Evolutionary conservation across 257 asterid genomes (phyloP), one percentile per base, ranked within the genome.

Genomic region (Nicotiana knightiana): DNA sequence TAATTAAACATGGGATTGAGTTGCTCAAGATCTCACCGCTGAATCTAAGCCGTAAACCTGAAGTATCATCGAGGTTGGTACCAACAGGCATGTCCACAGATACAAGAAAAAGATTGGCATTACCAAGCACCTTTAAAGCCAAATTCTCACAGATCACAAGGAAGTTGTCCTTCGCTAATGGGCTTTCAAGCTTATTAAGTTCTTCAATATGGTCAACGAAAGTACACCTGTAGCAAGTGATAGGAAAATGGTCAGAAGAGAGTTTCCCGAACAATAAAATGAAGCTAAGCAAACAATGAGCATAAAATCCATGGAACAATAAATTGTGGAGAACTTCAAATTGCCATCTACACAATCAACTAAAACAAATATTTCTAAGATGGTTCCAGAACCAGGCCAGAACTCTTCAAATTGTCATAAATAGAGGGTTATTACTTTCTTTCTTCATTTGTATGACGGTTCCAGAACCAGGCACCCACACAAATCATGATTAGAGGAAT

Each of bases 81-180:
- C 97, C 93, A 84, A 94, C 93, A 78, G 98, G 97, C 97, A 96
- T 90, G 86, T 94, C 98, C 85, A 96, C 94, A 2, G 98, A 91
- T 76, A 93, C 93, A 48, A 93, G 97, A 82, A 83, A 88, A 54
- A 96, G 86, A 86, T 92, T 91, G 82, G 96, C 91, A 83, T 94
- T 94, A 85, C 94, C 92, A 37, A 96, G 97, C 93, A 96, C 88
- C 92, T 96, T 96, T 57, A 92, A 55, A 3, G 96, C 93, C 85
- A 96, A 83, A 83, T 87, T 91, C 89, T 94, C 97, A 65, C 98
- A 94, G 75, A 94, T 91, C 62, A 90, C 85, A 77, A 93, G 91
- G 84, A 92, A 87, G 67, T 87, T 87, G 87, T 96, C 99, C 87
- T 89, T 93, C n/a, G 71, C 82, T 79, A 82, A 81, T 58, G 91